Evolutionary conservation across 176 grass and related monocot genomes (phyloP), one percentile per base, ranked within the genome.

Genomic region (Avena atlantica): DNA sequence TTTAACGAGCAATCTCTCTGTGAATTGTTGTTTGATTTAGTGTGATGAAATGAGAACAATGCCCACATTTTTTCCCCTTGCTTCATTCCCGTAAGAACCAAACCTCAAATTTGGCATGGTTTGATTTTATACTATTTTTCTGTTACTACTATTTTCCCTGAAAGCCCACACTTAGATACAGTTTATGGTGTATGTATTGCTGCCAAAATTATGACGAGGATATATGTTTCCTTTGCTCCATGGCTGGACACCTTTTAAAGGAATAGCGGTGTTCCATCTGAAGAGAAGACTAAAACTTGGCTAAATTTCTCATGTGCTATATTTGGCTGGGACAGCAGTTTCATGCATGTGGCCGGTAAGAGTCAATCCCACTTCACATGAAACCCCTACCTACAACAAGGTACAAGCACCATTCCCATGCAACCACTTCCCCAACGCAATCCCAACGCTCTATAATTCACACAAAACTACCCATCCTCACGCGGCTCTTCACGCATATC

Each of bases 351-450:
- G 25, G 27, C 48, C 15, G 15, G 49, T 77, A 77, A 56, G 25
- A 77, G 16, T 77, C 50, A 56, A 77, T 36, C 27, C 50, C 50
- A 77, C 9, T 56, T 56, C 74, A 56, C 50, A 77, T 77, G 31
- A 45, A 42, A 36, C 48, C 20, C 76, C 70, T 4, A 47, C 64
- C n/a, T 25, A 27, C 27, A 59, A 40, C 45, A 47, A 61, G 16
- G 78, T 55, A 87, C 56, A 61, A 25, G 55, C 85, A 78, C 80
- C 80, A 77, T 70, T 36, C 50, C 37, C 63, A 87, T 79, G 84
- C 73, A 72, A 70, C 57, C 70, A 74, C 74, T 57, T 40, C 88
- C 73, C 83, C 78, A 34, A 76, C 57, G 25, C 37, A 70, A 90
- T 69, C 88, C 13, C 74, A 81, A 86, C 68, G 60, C 50, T 75